Percentiles rank a stretch among this genome's conserved stretches.
phyloP scores from a whole-genome alignment of 306 rosid species.

The Gleditsia sinensis region DNA sequence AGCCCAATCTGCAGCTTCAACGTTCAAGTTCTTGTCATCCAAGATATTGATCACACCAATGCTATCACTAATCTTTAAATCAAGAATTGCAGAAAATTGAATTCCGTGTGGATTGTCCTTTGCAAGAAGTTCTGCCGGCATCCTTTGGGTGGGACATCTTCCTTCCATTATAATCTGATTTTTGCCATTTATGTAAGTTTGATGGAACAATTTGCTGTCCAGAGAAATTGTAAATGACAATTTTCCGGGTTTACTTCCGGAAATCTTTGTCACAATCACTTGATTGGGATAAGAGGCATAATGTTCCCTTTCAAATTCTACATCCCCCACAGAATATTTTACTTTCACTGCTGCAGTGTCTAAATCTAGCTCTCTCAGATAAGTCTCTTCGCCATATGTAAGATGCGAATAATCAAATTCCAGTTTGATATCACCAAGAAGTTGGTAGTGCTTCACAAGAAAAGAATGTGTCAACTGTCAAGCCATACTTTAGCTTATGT shows the following conservation, averaged over 20 bases:
- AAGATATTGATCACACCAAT: slow-evolving; percentile 47
- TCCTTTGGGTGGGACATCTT: slow-evolving; percentile 55
- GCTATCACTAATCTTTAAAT: slow-evolving; percentile 51
- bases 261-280: slow-evolving; percentile 63
- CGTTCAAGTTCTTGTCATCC: slow-evolving; percentile 55
- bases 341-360: slow-evolving; percentile 67
- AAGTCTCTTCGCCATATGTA: slow-evolving; percentile 41
- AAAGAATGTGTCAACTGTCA: slow-evolving; percentile 12
- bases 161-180: slow-evolving; percentile 63
- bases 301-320: slow-evolving; percentile 67
- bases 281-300: slow-evolving; percentile 67
- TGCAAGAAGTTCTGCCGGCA: slow-evolving; percentile 32
- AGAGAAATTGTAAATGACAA: slow-evolving; percentile 63
- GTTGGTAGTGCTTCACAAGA: slow-evolving; percentile 52
- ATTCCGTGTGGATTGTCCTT: slow-evolving; percentile 54
- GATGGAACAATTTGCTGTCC: slow-evolving; percentile 63
- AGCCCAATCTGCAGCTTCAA: slow-evolving; percentile 68
- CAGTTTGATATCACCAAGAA: slow-evolving; percentile 65
- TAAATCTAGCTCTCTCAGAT: slow-evolving; percentile 66
- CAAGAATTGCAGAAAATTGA: slow-evolving; percentile 68
- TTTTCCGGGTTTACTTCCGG: slow-evolving; percentile 53
- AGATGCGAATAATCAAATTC: slow-evolving; percentile 70
- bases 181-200: slow-evolving; percentile 38
- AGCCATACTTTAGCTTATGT: neutral
- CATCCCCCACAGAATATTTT: slow-evolving; percentile 60